Evolutionary conservation across 2,329 filamentous ascomycete genomes (phyloP).

Genomic region (Fulvia fulva): DNA sequence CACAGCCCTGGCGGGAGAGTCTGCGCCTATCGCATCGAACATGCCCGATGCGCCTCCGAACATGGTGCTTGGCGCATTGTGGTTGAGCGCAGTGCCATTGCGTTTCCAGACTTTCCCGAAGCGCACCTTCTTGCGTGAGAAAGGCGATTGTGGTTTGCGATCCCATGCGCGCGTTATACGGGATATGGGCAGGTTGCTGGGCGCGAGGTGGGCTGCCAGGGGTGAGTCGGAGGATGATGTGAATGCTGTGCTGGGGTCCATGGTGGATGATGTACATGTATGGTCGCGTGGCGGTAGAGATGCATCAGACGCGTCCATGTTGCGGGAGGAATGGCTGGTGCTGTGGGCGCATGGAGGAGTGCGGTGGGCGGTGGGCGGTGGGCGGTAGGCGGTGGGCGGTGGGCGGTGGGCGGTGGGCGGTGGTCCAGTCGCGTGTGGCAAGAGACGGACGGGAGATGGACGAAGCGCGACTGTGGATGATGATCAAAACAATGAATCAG

Average conservation of each 20-base stretch:
- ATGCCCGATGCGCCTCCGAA: conserved; percentile 3
- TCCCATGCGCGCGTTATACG: conserved; percentile 49
- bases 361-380: too few species aligned
- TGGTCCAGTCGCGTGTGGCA: too few species aligned
- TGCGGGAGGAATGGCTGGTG: neutral
- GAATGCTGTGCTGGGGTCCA: neutral
- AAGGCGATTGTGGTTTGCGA: conserved; percentile 42
- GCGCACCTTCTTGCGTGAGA: conserved; percentile 33
- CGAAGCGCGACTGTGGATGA: too few species aligned
- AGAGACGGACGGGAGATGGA: too few species aligned
- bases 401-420: too few species aligned
- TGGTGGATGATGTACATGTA: neutral
- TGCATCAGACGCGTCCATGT: neutral
- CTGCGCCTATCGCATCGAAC: neutral
- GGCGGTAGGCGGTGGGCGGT: too few species aligned
- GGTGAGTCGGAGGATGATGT: conserved; percentile 25
- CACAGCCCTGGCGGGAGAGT: conserved; percentile 40
- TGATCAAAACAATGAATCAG: too few species aligned
- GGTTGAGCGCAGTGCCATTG: conserved; percentile 1
- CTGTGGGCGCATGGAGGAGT: neutral
- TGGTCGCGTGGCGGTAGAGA: neutral
- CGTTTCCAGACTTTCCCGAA: conserved; percentile 47
- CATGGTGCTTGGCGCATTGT: conserved; percentile 1
- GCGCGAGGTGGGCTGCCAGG: conserved; percentile 41
- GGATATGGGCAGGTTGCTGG: conserved; percentile 38